A percentile compares a stretch with the other conserved stretches of the same genome.
Conservation (phyloP, 371 early-diverging fungal genomes). For the Syncephalastrum sp. region DNA sequence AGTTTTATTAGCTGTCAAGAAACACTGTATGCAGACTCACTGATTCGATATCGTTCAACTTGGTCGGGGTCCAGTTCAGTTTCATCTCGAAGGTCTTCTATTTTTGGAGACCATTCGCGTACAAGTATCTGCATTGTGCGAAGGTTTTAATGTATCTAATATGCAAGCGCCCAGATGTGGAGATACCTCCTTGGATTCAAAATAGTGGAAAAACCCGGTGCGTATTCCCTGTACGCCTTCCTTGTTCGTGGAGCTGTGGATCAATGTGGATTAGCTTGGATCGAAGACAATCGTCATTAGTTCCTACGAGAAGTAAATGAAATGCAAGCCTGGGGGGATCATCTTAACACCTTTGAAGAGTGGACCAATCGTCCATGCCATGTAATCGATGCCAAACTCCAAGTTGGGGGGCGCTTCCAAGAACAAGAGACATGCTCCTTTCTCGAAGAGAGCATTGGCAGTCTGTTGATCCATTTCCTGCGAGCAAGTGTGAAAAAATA, state of each 20-base stretch:
- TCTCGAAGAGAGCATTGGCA: constrained; percentile 69
- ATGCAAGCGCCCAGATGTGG: background rate
- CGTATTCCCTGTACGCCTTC: constrained; percentile 63
- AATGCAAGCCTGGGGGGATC: constrained; percentile 94
- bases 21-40: constrained; percentile 22
- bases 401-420: constrained; percentile 78
- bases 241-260: constrained; percentile 46
- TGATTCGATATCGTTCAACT: constrained; percentile 40
- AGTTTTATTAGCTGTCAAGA: background rate
- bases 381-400: constrained; percentile 92
- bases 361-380: constrained; percentile 90
- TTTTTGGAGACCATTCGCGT: constrained; percentile 64
- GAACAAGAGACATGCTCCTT: constrained; percentile 79
- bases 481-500: background rate
- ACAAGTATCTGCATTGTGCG: constrained; percentile 62
- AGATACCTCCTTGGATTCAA: constrained; percentile 63
- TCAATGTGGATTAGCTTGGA: background rate
- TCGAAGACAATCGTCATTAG: background rate
- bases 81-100: constrained; percentile 57
- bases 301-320: constrained; percentile 80
- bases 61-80: constrained; percentile 49
- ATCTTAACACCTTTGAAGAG: constrained; percentile 90
- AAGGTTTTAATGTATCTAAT: background rate
- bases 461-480: constrained; percentile 74
- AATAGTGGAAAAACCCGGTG: constrained; percentile 76